Evolutionary conservation across 345 rosid species (phyloP).

Genomic region (Eucalyptus viminalis): DNA sequence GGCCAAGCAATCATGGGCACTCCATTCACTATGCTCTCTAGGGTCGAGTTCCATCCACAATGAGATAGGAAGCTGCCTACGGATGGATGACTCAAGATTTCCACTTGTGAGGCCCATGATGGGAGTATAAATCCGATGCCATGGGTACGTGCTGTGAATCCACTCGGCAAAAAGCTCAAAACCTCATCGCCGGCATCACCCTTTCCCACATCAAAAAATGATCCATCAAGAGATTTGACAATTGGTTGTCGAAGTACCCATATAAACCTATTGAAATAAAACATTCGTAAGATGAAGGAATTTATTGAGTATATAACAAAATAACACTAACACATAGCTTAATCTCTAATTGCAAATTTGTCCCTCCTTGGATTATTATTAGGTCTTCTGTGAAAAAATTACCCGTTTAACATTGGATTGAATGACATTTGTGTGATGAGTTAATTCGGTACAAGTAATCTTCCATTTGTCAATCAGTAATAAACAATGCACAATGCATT

Average conservation of each 20-base stretch:
- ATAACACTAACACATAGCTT: neutral
- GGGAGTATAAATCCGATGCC: constrained; percentile 27
- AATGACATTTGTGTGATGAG: neutral
- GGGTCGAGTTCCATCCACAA: constrained; percentile 68
- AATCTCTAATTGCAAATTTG: neutral
- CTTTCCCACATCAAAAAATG: neutral
- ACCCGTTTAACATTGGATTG: neutral
- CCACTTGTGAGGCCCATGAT: constrained; percentile 51
- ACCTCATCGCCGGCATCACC: neutral
- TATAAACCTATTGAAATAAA: neutral
- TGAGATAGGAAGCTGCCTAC: constrained; percentile 61
- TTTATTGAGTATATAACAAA: neutral
- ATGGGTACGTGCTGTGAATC: constrained; percentile 24
- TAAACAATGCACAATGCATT: neutral
- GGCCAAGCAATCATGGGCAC: constrained; percentile 58
- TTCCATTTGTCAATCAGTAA: neutral
- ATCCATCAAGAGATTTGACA: neutral
- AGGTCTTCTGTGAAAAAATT: neutral
- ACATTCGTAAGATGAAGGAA: neutral
- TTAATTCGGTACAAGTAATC: neutral
- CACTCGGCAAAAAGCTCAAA: constrained; percentile 31
- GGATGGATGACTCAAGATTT: constrained; percentile 35
- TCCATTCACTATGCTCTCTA: constrained; percentile 40
- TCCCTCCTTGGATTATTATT: neutral
- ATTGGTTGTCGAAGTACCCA: neutral